phyloP scores from a whole-genome alignment of 768 basidiomycete genomes.

The Leccinum sublutescens region DNA sequence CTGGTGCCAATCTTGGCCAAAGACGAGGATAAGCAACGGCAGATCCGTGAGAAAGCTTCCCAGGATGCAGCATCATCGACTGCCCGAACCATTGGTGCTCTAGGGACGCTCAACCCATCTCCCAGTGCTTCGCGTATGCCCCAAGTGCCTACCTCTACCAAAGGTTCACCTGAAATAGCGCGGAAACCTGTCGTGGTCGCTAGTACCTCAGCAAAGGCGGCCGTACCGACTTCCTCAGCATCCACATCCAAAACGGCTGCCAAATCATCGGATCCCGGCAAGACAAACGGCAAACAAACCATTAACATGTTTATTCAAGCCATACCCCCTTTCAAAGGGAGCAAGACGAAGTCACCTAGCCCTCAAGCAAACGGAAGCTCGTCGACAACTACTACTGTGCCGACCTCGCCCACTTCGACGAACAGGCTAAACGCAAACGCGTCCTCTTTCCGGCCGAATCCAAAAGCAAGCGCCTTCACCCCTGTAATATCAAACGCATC shows the following conservation, averaged over 20 bases:
- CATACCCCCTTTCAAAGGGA: slow-evolving; percentile 89
- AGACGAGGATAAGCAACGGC: slow-evolving; percentile 86
- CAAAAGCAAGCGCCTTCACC: slow-evolving; percentile 73
- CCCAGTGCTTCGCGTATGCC: slow-evolving; percentile 48
- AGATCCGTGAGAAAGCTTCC: slow-evolving; percentile 74
- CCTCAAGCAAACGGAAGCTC: slow-evolving; percentile 33
- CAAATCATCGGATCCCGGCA: slow-evolving; percentile 31
- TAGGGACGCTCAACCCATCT: slow-evolving; percentile 38
- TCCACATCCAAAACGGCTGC: slow-evolving; percentile 32
- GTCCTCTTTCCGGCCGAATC: slow-evolving; percentile 87
- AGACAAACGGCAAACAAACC: slow-evolving; percentile 44
- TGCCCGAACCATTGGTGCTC: slow-evolving; percentile 67
- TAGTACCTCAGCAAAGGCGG: slow-evolving; percentile 25
- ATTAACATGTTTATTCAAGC: slow-evolving; percentile 80
- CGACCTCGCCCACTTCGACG: slow-evolving; percentile 53
- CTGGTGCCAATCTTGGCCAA: slow-evolving; percentile 91
- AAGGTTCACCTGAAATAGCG: slow-evolving; percentile 28
- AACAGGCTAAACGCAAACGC: slow-evolving; percentile 85
- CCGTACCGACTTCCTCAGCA: slow-evolving; percentile 29
- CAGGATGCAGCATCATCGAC: slow-evolving; percentile 63
- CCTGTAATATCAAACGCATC: slow-evolving; percentile 44
- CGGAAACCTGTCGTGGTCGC: slow-evolving; percentile 30
- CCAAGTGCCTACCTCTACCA: slow-evolving; percentile 30
- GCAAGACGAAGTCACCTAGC: slow-evolving; percentile 38
- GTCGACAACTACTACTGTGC: slow-evolving; percentile 35